These are phyloP conservation scores for Leccinum rimulosum DNA, from an alignment of 768 basidiomycete species.

Conservation along the genomic window DNA sequence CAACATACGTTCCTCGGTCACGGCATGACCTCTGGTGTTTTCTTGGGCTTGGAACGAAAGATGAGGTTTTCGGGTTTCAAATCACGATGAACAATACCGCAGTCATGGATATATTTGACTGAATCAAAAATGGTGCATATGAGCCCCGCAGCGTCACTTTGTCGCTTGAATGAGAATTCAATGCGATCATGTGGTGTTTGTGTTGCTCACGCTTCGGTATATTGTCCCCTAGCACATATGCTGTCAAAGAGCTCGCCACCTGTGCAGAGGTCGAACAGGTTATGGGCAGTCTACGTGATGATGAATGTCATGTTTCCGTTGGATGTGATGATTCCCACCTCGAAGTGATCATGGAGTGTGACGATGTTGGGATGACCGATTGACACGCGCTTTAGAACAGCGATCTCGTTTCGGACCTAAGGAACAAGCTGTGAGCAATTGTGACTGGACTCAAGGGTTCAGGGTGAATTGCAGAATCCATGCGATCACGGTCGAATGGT, in stretches of 20 bases:
- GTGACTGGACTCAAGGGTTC: constrained; percentile 11
- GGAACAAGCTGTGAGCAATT: constrained; percentile 9
- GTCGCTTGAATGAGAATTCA: constrained; percentile 26
- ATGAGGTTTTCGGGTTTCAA: constrained; percentile 97
- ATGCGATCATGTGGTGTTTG: neutral
- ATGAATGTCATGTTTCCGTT: constrained; percentile 1
- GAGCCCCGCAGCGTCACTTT: constrained; percentile 84
- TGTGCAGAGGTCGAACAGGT: constrained; percentile 94
- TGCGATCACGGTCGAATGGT: constrained; percentile 54
- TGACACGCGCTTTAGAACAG: constrained; percentile 90
- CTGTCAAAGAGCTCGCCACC: constrained; percentile 99
- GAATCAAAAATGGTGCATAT: constrained; percentile 83
- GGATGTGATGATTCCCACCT: constrained; percentile 44
- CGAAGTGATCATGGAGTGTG: constrained; percentile 94
- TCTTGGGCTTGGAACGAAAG: constrained; percentile 82
- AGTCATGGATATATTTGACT: constrained; percentile 88
- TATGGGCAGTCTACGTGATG: constrained; percentile 71
- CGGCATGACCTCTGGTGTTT: constrained; percentile 89
- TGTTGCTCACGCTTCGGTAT: constrained; percentile 80
- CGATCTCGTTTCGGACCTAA: constrained; percentile 95
- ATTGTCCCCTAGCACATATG: constrained; percentile 96
- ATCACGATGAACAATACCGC: constrained; percentile 94
- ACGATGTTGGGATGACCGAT: constrained; percentile 90
- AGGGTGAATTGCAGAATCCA: constrained; percentile 7
- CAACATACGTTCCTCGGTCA: no score